Conservation (phyloP, 202 grass and related monocot species). For the Setaria italica region DNA sequence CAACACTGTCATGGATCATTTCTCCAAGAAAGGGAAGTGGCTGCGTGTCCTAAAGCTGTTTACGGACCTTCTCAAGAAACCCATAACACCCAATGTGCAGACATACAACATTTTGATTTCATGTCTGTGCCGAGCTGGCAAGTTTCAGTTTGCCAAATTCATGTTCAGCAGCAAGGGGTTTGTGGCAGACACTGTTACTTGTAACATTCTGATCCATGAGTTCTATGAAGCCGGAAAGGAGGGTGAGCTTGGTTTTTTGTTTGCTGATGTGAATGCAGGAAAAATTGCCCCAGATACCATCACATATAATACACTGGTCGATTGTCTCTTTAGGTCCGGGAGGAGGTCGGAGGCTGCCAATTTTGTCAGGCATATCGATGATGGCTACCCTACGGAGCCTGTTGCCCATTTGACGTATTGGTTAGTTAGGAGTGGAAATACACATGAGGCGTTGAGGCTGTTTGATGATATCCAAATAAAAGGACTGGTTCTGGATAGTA, state of each 20-base stretch:
- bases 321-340: constrained; percentile 78
- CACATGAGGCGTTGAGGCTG: constrained; percentile 54
- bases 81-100: constrained; percentile 54
- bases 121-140: constrained; percentile 77
- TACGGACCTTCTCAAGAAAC: constrained; percentile 80
- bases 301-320: constrained; percentile 68
- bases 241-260: constrained; percentile 72
- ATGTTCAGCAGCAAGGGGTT: constrained; percentile 72
- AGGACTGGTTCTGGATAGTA: constrained; percentile 66
- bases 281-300: constrained; percentile 67
- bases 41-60: constrained; percentile 73
- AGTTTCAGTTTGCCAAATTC: constrained; percentile 67
- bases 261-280: constrained; percentile 47
- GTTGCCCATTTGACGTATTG: constrained; percentile 76
- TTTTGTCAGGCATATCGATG: constrained; percentile 68
- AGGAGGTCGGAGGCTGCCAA: constrained; percentile 61
- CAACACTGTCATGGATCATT: constrained; percentile 86
- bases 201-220: constrained; percentile 82
- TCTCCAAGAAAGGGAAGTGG: constrained; percentile 68
- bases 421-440: constrained; percentile 69
- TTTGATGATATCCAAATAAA: constrained; percentile 78
- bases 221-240: constrained; percentile 65
- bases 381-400: constrained; percentile 56
- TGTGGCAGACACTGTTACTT: constrained; percentile 74
- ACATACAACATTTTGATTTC: constrained; percentile 82